Base-by-base conservation (phyloP, 2,329 filamentous ascomycete genomes). In the Paramyrothecium sp. region DNA sequence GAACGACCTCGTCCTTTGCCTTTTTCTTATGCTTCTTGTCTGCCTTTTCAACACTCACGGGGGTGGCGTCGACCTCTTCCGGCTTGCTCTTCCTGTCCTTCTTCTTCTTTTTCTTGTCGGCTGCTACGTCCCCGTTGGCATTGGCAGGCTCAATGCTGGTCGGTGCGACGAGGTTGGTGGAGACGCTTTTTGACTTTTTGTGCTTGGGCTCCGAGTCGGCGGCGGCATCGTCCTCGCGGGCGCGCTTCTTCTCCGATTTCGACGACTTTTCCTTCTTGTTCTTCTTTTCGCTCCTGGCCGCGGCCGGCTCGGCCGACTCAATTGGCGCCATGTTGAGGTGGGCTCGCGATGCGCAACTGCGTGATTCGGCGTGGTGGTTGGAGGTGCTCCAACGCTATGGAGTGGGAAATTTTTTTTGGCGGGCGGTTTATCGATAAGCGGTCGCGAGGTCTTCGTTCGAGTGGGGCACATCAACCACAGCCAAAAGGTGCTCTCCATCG, bases 171-270 rank as follows among this genome's bases (percentile, higher is more conserved):
- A 56, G 67, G 38, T 69, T 67, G 50, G 59, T 67, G 52, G 66
- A 75, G 67, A 75, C 75, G 74, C 72, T 79, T 68, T 80, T 81
- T 5, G 79, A 78, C 58, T 78, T 80, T 63, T 83, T 82, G 64
- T 79, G 73, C 67, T 78, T 80, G 65, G 76, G 76, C 58, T 81
- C 78, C 38, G 69, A 66, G 51, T 74, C 71, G 46, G 70, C 71
- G 8, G 61, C 57, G 20, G 63, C 65, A 44, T 80, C 77, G 23
- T 80, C 77, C 52, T 80, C 78, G 48, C 78, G 69, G 7, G 71
- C 66, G 48, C 78, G 75, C 70, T 81, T 81, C 69, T 79, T 79
- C 50, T 78, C 67, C 11, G 67, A 68, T 57, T 69, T 71, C 17
- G 63, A 60, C 46, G 64, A 63, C 57, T 68, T 70, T 20, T 67